Evolutionary conservation across 2,329 filamentous ascomycete species (phyloP).

Genomic region (Ceratocystis albifundus): DNA sequence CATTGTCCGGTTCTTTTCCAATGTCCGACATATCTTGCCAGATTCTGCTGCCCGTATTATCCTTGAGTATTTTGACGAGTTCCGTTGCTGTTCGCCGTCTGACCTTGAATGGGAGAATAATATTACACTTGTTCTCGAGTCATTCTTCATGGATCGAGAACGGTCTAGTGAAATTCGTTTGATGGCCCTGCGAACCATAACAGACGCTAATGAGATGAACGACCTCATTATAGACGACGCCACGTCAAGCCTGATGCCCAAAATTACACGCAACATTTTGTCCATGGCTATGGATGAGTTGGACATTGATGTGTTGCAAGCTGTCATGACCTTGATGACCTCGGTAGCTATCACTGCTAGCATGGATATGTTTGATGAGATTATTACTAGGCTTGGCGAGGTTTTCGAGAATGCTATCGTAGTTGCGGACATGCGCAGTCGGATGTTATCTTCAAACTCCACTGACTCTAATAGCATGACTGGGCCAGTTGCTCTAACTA

Average conservation of each 20-base stretch:
- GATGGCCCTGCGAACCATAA: conserved; percentile 49
- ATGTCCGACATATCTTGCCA: conserved; percentile 49
- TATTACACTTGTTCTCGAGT: conserved; percentile 46
- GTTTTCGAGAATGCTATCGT: conserved; percentile 21
- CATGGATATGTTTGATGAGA: conserved; percentile 46
- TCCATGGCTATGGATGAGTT: conserved; percentile 50
- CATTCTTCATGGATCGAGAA: conserved; percentile 50
- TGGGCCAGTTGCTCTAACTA: conserved; percentile 34
- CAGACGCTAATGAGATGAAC: conserved; percentile 47
- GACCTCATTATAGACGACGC: conserved; percentile 48
- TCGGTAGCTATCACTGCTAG: conserved; percentile 51
- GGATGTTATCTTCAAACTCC: conserved; percentile 25
- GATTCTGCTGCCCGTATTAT: conserved; percentile 53
- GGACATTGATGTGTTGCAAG: conserved; percentile 53
- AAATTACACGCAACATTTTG: conserved; percentile 51
- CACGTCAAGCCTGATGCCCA: conserved; percentile 44
- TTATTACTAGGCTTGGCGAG: conserved; percentile 28
- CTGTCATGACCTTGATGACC: conserved; percentile 52
- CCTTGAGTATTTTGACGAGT: conserved; percentile 56
- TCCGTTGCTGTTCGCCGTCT: conserved; percentile 60
- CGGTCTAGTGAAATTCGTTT: conserved; percentile 53
- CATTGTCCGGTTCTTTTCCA: conserved; percentile 55
- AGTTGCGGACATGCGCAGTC: conserved; percentile 9
- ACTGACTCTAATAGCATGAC: conserved; percentile 26
- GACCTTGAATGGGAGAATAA: conserved; percentile 57